phyloP scores from a whole-genome alignment of 1,139 yeast species.

The Lodderomyces theae region DNA sequence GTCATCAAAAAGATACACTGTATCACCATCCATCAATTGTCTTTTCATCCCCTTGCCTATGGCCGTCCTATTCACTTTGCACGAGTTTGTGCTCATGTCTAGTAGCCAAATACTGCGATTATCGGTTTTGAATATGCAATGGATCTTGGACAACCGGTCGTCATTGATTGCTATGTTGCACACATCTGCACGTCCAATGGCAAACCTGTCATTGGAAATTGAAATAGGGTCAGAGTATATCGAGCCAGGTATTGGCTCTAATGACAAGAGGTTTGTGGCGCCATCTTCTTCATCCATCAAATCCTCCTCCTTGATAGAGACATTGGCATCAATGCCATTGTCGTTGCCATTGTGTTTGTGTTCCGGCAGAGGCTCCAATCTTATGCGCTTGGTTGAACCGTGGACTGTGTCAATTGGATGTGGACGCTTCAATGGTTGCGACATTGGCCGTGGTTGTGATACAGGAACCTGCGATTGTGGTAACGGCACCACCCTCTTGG shows the following conservation, averaged over 20 bases:
- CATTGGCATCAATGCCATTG: no score
- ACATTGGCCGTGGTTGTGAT: slow-evolving; percentile 7
- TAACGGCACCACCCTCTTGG: slow-evolving; percentile 42
- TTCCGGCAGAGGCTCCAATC: not conserved
- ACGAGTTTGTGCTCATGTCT: slow-evolving; percentile 78
- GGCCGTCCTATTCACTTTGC: slow-evolving; percentile 60
- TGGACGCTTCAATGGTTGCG: slow-evolving; percentile 13
- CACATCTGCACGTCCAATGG: slow-evolving; percentile 62
- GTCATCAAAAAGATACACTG: slow-evolving; percentile 64
- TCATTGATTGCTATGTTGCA: slow-evolving; percentile 64
- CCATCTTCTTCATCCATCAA: not conserved
- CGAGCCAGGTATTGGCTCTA: slow-evolving; percentile 31
- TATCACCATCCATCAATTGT: slow-evolving; percentile 62
- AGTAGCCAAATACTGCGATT: slow-evolving; percentile 78
- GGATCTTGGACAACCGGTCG: slow-evolving; percentile 77
- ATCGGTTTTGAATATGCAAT: slow-evolving; percentile 63
- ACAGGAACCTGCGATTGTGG: slow-evolving; percentile 40
- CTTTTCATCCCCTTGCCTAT: slow-evolving; percentile 64
- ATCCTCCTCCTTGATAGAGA: not conserved
- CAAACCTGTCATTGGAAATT: slow-evolving; percentile 61
- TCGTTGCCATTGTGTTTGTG: not conserved
- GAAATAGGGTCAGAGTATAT: slow-evolving; percentile 42
- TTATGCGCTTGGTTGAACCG: not conserved
- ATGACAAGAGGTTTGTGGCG: slow-evolving; percentile 16
- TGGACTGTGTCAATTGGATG: slow-evolving; percentile 9